Conservation (phyloP, 1,139 yeast species). For the Kurtzmaniella natalensis region DNA sequence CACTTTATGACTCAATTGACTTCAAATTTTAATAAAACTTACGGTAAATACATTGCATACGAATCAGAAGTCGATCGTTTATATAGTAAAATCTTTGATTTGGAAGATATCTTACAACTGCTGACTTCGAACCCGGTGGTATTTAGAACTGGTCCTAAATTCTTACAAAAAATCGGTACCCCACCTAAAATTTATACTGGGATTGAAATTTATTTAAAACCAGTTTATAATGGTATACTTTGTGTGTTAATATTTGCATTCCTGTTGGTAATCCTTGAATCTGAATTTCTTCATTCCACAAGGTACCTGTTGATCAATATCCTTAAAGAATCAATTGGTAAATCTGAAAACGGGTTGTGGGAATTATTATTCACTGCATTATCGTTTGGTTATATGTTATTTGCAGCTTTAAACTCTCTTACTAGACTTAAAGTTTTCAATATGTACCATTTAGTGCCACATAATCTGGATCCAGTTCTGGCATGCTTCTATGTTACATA, state of each 20-base stretch:
- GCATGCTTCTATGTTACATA: conserved; percentile 76
- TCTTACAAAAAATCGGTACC: conserved; percentile 7
- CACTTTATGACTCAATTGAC: conserved; percentile 32
- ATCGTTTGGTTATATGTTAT: conserved; percentile 62
- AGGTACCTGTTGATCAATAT: conserved; percentile 56
- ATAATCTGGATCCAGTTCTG: conserved; percentile 70
- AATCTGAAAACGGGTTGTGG: conserved; percentile 14
- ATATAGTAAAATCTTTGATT: conserved; percentile 26
- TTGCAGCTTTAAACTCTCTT: conserved; percentile 60
- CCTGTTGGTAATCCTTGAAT: conserved; percentile 58
- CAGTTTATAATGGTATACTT: conserved; percentile 38
- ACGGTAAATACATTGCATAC: conserved; percentile 37
- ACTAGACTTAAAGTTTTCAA: conserved; percentile 69
- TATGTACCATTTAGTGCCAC: conserved; percentile 67
- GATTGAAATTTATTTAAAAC: conserved; percentile 40
- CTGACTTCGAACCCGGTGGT: conserved; percentile 15
- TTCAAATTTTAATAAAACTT: conserved; percentile 32
- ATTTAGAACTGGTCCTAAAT: conserved; percentile 15
- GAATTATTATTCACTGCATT: conserved; percentile 38
- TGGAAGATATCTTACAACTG: conserved; percentile 35
- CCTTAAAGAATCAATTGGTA: conserved; percentile 23
- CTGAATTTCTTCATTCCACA: conserved; percentile 74
- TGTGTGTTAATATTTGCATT: conserved; percentile 34
- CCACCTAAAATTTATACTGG: conserved; percentile 24
- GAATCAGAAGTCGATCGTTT: conserved; percentile 38